Percentiles rank a stretch among this genome's conserved stretches.
These are phyloP conservation scores for Peronospora belbahrii DNA, from an alignment of 352 stramenopile species.

Conservation along the genomic window DNA sequence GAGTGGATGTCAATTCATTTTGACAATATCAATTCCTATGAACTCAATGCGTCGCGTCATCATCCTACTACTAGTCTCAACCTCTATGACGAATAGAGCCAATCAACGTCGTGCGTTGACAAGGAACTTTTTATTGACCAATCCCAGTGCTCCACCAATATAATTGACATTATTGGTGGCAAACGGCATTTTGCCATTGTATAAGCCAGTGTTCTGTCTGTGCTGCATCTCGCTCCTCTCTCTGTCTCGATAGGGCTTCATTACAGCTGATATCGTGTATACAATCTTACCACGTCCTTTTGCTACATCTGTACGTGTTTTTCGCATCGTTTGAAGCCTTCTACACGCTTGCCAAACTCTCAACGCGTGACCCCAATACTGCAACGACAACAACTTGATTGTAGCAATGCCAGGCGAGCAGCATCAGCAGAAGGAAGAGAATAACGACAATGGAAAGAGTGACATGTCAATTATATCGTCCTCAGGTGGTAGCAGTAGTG, in stretches of 20 bases:
- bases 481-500: conserved; percentile 7
- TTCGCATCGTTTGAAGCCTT: not conserved
- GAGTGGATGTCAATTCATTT: no score
- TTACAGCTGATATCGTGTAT: not conserved
- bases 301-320: not conserved
- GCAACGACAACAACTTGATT: conserved; percentile 6
- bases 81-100: no score
- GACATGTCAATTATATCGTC: conserved; percentile 8
- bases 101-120: no score
- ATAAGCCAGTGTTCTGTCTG: not conserved
- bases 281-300: not conserved
- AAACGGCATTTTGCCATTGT: conserved; percentile 16
- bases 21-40: no score
- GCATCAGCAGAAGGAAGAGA: conserved; percentile 12
- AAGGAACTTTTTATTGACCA: conserved; percentile 23
- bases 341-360: not conserved
- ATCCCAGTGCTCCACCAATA: conserved; percentile 4
- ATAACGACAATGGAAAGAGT: conserved; percentile 5
- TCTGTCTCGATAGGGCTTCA: not conserved
- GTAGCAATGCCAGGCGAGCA: conserved; percentile 24
- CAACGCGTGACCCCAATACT: not conserved
- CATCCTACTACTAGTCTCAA: not conserved
- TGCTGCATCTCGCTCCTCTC: conserved; percentile 1
- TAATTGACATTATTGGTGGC: conserved; percentile 23
- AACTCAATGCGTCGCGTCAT: no score